Percentiles rank a stretch among this genome's conserved stretches.
Evolutionary conservation across 2,329 filamentous ascomycete species (phyloP).

Genomic region (Ceratocystis diversiconidia): DNA sequence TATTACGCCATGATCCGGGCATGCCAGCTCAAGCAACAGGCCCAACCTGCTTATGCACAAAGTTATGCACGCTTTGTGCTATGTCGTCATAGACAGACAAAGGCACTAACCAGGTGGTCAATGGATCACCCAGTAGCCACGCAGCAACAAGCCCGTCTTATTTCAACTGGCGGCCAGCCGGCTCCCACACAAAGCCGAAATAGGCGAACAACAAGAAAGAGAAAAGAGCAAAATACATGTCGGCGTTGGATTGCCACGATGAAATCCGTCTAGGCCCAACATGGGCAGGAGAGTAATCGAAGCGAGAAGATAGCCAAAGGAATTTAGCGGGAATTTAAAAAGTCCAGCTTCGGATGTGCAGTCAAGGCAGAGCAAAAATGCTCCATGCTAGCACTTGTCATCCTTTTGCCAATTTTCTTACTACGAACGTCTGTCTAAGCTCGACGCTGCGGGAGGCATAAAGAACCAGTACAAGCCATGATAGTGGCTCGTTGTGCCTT

Average conservation of each 20-base stretch:
- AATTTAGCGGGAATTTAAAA: neutral
- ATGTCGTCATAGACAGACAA: neutral
- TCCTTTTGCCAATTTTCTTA: too few species aligned
- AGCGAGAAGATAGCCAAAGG: neutral
- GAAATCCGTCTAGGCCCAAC: conserved; percentile 4
- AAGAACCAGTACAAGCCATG: too few species aligned
- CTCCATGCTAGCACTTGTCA: too few species aligned
- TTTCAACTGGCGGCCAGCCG: neutral
- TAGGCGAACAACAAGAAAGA: neutral
- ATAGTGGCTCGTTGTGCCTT: too few species aligned
- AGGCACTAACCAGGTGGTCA: neutral
- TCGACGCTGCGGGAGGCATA: too few species aligned
- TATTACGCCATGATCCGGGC: neutral
- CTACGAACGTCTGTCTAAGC: too few species aligned
- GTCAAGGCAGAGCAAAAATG: neutral
- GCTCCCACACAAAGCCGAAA: neutral
- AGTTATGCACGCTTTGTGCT: neutral
- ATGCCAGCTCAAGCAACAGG: too few species aligned
- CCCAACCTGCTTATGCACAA: neutral
- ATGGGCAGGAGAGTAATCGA: neutral
- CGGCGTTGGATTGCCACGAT: neutral
- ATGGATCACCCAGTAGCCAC: neutral
- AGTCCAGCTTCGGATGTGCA: neutral
- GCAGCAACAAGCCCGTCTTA: neutral
- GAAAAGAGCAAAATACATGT: neutral